Base-by-base conservation (phyloP, 2,329 filamentous ascomycete genomes). In the Pseudogymnoascus sp. region DNA sequence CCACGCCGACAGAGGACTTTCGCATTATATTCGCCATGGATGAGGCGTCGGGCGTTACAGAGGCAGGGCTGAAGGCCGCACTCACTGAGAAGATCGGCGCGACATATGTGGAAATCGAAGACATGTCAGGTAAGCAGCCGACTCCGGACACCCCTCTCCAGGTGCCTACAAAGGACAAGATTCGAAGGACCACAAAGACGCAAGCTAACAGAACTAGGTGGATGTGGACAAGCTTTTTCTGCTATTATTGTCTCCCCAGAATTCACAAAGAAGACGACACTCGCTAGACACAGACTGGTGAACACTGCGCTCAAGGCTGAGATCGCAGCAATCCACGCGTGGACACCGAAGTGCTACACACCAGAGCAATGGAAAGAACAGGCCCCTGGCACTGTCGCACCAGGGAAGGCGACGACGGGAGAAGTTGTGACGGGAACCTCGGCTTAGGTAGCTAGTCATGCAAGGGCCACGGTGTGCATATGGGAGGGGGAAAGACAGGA, bases 91-190 rank as follows among this genome's bases (percentile, higher is more conserved):
- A 87, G 68, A 80, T 97, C 63, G 82, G 85, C 64, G 91, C 92
- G 21, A 81, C 82, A 28, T 85, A 96, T 78, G 91, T 96, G 67
- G 87, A 95, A 71, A 91, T 97, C 69, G 89, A 90, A 68, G 93
- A 97, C 78, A 86, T 96, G 81, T 96, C 92, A 68, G 93, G 93
- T 96, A 83, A 65, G 80, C 74, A 19, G 61, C 64, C 61, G 63
- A 65, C 64, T 65, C 40, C 66, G 62, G 65, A 64, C 66, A 28
- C n/a, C 33, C 17, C 15, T 60, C 44, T 53, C 50, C 6, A n/a
- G n/a, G 33, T 11, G 17, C 17, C 23, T 17, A 28, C 40, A 23
- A 38, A 7, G 53, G 28, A n/a, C 31, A 57, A 42, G 8, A 23
- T 38, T 47, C 21, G 17, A n/a, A 2, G 11, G 7, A 50, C 44